phyloP scores from a whole-genome alignment of 2,329 filamentous ascomycete genomes.

The Aureobasidium musti region DNA sequence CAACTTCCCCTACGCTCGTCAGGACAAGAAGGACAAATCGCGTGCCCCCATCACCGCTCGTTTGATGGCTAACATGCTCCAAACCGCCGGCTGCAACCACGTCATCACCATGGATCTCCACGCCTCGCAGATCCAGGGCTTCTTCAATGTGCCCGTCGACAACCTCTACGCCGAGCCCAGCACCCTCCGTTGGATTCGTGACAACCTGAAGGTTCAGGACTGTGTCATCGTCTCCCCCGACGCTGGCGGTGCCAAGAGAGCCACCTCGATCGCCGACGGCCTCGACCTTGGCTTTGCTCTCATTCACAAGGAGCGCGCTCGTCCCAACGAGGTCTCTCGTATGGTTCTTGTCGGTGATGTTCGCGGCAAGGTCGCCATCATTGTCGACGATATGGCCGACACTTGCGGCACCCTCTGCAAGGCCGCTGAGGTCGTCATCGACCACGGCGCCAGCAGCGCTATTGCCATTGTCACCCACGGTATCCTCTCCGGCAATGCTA shows the following conservation, averaged over 20 bases:
- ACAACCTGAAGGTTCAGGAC: conserved; percentile 78
- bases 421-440: conserved; percentile 83
- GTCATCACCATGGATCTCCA: conserved; percentile 97
- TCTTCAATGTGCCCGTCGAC: conserved; percentile 82
- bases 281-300: conserved; percentile 89
- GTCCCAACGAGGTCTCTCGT: conserved; percentile 85
- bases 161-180: conserved; percentile 94
- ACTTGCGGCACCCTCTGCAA: conserved; percentile 88
- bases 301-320: conserved; percentile 93
- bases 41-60: conserved; percentile 96
- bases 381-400: conserved; percentile 98
- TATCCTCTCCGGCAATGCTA: conserved; percentile 84
- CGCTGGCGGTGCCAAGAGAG: conserved; percentile 90
- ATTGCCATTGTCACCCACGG: conserved; percentile 96
- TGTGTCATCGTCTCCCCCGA: conserved; percentile 95
- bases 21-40: conserved; percentile 97
- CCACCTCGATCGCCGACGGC: conserved; percentile 88
- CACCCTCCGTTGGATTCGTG: conserved; percentile 85
- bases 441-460: conserved; percentile 82
- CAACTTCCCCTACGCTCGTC: conserved; percentile 93
- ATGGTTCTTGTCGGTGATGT: conserved; percentile 98
- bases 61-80: conserved; percentile 95
- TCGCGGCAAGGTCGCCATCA: conserved; percentile 84
- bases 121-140: conserved; percentile 90
- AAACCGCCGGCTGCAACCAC: conserved; percentile 89